These are phyloP conservation scores for Hibiscus syriacus DNA, from an alignment of 345 rosid species.

Conservation along the genomic window DNA sequence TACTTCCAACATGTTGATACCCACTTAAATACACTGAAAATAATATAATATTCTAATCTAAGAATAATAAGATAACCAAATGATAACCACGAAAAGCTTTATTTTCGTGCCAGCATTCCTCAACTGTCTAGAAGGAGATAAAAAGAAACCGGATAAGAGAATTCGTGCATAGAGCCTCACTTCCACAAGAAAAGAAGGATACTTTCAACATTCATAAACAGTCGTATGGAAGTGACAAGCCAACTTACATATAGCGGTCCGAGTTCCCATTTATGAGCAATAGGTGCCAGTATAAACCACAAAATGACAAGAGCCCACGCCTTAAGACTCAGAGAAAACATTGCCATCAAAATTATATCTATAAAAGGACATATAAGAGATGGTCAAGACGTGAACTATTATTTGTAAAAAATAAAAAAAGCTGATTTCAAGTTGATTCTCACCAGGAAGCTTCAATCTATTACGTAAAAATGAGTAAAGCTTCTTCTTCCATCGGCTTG, in stretches of 20 bases:
- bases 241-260: conserved; percentile 83
- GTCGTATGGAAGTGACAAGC: neutral
- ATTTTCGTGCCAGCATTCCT: neutral
- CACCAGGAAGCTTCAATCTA: conserved; percentile 74
- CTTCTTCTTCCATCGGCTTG: conserved; percentile 69
- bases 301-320: conserved; percentile 48
- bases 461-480: conserved; percentile 51
- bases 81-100: neutral
- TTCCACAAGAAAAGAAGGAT: neutral
- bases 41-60: neutral
- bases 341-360: conserved; percentile 76
- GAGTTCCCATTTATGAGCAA: conserved; percentile 72
- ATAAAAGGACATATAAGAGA: conserved; percentile 14
- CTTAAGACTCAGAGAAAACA: conserved; percentile 64
- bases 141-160: neutral
- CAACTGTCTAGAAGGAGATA: neutral
- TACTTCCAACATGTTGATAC: neutral
- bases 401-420: conserved; percentile 8
- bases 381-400: conserved; percentile 17
- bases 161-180: neutral
- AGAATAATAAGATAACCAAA: neutral
- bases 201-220: neutral
- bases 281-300: conserved; percentile 81
- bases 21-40: neutral
- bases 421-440: conserved; percentile 16